Percentiles rank a stretch among this genome's conserved stretches.
Evolutionary conservation across 2,329 filamentous ascomycete genomes (phyloP).

Genomic region (Aspergillus sclerotialis): DNA sequence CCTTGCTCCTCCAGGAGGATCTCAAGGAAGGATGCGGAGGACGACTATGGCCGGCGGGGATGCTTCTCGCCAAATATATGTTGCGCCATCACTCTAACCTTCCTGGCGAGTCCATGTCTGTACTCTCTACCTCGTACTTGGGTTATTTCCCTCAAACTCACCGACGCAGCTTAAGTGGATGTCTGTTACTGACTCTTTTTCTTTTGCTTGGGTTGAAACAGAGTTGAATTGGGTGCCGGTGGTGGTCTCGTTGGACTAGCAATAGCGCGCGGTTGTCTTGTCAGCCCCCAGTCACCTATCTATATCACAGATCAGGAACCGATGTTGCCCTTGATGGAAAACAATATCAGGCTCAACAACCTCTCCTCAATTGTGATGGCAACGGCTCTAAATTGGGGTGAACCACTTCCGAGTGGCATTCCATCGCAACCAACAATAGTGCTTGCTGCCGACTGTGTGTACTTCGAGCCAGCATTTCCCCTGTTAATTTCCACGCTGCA

Average conservation of each 20-base stretch:
- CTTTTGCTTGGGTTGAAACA: constrained; percentile 37
- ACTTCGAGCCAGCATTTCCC: constrained; percentile 93
- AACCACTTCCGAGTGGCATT: constrained; percentile 32
- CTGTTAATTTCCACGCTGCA: constrained; percentile 71
- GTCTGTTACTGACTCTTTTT: constrained; percentile 7
- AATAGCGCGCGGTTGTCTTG: constrained; percentile 49
- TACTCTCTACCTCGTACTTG: constrained; percentile 25
- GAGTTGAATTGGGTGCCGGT: constrained; percentile 85
- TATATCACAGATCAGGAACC: constrained; percentile 80
- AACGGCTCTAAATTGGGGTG: constrained; percentile 71
- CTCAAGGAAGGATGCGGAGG: constrained; percentile 83
- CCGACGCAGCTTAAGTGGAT: not conserved
- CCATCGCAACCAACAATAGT: constrained; percentile 63
- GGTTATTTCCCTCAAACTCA: too few species aligned
- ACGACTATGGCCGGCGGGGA: constrained; percentile 88
- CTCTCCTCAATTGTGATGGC: constrained; percentile 59
- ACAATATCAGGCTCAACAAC: constrained; percentile 77
- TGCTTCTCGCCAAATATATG: constrained; percentile 81
- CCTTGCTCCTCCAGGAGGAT: constrained; percentile 76
- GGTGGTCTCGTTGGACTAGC: constrained; percentile 74
- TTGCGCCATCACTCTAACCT: constrained; percentile 65
- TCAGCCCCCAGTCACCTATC: constrained; percentile 46
- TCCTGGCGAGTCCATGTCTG: constrained; percentile 64
- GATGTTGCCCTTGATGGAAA: constrained; percentile 79
- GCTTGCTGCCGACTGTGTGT: constrained; percentile 93